Evolutionary conservation across 352 stramenopile species (phyloP), one percentile per base, ranked within the genome.

Genomic region (Phytophthora chlamydospora): DNA sequence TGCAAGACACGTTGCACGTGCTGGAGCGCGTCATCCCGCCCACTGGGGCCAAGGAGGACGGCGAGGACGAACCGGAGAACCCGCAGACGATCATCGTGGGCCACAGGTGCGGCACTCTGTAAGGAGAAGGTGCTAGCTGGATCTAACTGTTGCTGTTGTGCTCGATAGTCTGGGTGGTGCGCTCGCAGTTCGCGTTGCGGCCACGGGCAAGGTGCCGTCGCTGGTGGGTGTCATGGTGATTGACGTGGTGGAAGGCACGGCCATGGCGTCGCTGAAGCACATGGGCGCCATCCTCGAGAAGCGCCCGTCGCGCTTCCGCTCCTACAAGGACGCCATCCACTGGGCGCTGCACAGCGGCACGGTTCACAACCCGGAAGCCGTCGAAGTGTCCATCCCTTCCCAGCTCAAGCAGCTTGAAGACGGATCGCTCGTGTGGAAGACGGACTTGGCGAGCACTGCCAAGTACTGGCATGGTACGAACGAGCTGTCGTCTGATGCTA

Each of bases 201-300:
- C 78, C 1, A 79, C 78, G 5, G 64, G 78, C 27, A 71, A 83
- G 21, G 72, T 95, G 19, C 47, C 62, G 13, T 89, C 82, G 3
- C 66, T 97, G 9, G 78, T 84, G 10, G 89, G 89, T 13, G 75
- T 95, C 2, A 91, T 97, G 74, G 88, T 97, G 34, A 85, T 97
- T 40, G 89, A 97, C 58, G 89, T 97, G 7, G 89, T 97, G 8
- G 89, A 97, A 51, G 88, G 88, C 41, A 96, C 89, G 6, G 88
- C 89, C 5, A 68, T 96, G 13, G 85, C 87, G n/a, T 93, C 89
- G 7, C 71, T 97, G 10, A 71, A 78, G 40, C 83, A 95, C 68
- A 97, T 97, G 89, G 74, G 90, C 40, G 62, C 68, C 4, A 91
- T 97, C 40, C 71, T 97, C 31, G 66, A 79, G 32, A 88, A 76